Conservation (phyloP, 768 basidiomycete genomes). For the Boletus subcaerulescens region DNA sequence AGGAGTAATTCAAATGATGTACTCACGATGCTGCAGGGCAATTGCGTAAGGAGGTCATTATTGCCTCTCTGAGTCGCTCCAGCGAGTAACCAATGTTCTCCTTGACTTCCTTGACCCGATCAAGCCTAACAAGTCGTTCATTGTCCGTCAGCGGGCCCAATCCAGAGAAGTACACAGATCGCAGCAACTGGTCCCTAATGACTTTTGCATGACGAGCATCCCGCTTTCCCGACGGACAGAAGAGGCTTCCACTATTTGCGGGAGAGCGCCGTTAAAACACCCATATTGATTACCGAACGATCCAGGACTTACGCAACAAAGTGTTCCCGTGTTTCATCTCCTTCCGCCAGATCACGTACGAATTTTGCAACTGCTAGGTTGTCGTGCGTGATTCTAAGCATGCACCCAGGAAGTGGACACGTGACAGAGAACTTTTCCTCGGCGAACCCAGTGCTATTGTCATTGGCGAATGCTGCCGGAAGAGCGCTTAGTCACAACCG, state of each 20-base stretch:
- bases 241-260: slow-evolving; percentile 34
- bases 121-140: slow-evolving; percentile 26
- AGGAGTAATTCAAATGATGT: not conserved
- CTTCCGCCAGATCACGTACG: slow-evolving; percentile 36
- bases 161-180: slow-evolving; percentile 19
- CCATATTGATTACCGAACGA: not conserved
- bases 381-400: slow-evolving; percentile 39
- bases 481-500: not conserved
- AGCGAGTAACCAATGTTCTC: slow-evolving; percentile 27
- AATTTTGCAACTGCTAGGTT: slow-evolving; percentile 43
- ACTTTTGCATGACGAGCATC: slow-evolving; percentile 27
- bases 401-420: slow-evolving; percentile 41
- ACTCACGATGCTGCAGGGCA: slow-evolving; percentile 25
- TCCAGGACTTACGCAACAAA: slow-evolving; percentile 37
- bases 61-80: slow-evolving; percentile 18
- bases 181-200: slow-evolving; percentile 28
- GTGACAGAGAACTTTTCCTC: slow-evolving; percentile 38
- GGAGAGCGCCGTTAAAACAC: not conserved
- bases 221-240: slow-evolving; percentile 23
- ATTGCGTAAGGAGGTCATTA: slow-evolving; percentile 16
- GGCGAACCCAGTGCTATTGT: slow-evolving; percentile 44
- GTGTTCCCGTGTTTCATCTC: slow-evolving; percentile 15
- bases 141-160: not conserved
- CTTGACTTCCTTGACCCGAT: slow-evolving; percentile 24
- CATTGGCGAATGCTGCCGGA: slow-evolving; percentile 39